Evolutionary conservation across 129 eudicot genomes (phyloP).

Genomic region (Chrysanthemum seticuspe): DNA sequence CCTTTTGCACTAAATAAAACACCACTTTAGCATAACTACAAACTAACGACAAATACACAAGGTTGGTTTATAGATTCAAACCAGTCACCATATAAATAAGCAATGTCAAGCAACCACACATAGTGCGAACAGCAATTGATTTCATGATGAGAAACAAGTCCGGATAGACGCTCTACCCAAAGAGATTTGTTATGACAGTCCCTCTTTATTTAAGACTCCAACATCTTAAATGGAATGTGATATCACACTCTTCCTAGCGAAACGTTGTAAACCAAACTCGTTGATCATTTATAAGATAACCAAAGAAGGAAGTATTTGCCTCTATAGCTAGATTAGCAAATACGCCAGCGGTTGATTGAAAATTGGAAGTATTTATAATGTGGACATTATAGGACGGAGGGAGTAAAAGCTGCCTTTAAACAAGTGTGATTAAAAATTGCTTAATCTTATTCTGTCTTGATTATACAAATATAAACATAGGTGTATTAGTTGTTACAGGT

Average conservation of each 20-base stretch:
- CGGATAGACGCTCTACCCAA: conserved; percentile 1
- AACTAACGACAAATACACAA: conserved; percentile 2
- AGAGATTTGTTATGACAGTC: background rate
- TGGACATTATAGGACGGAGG: too few relatives aligned
- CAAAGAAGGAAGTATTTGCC: background rate
- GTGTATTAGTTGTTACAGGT: background rate
- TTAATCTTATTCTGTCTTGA: too few relatives aligned
- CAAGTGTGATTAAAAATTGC: too few relatives aligned
- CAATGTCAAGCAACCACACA: background rate
- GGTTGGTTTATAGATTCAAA: background rate
- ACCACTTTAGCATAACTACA: background rate
- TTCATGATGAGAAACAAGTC: conserved; percentile 9
- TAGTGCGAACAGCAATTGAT: background rate
- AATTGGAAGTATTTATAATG: background rate
- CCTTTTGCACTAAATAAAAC: background rate
- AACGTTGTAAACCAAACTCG: background rate
- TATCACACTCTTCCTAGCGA: background rate
- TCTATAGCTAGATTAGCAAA: background rate
- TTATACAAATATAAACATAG: too few relatives aligned
- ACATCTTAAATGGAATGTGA: background rate
- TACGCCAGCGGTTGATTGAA: background rate
- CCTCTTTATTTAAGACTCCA: background rate
- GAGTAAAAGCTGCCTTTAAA: too few relatives aligned
- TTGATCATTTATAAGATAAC: background rate
- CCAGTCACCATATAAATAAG: conserved; percentile 2